These are phyloP conservation scores for Geotrichum citri-aurantii DNA, from an alignment of 1,139 yeast species.

Conservation along the genomic window DNA sequence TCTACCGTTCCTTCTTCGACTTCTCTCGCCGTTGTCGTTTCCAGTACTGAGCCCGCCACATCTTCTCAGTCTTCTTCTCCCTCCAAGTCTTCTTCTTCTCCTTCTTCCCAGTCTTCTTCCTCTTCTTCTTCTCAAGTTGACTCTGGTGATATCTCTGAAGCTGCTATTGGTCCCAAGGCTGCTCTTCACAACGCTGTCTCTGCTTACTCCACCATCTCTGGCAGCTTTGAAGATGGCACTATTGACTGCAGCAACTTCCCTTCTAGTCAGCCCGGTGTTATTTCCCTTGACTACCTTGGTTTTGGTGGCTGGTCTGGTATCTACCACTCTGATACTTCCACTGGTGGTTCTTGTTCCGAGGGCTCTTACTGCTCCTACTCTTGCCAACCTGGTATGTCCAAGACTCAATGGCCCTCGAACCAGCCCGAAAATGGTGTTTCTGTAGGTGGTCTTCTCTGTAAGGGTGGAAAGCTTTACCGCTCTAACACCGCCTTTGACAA, in stretches of 20 bases:
- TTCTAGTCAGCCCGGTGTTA: conserved; percentile 76
- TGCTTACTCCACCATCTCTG: conserved; percentile 49
- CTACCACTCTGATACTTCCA: conserved; percentile 51
- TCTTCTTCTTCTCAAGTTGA: conserved; percentile 32
- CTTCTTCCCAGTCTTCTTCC: conserved; percentile 32
- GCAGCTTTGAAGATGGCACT: conserved; percentile 71
- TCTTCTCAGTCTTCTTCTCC: no score
- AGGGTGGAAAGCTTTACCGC: conserved; percentile 70
- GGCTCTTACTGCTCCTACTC: conserved; percentile 96
- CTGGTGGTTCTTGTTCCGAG: conserved; percentile 63
- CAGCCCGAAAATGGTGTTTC: conserved; percentile 87
- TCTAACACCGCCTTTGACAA: conserved; percentile 55
- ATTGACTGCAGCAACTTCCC: conserved; percentile 76
- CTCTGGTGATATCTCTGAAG: conserved; percentile 26
- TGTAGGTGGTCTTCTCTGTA: conserved; percentile 82
- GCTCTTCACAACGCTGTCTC: conserved; percentile 39
- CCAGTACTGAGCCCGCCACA: conserved; percentile 20
- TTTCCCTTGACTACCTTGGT: conserved; percentile 72
- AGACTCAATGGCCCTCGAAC: conserved; percentile 88
- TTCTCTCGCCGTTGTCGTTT: conserved; percentile 17
- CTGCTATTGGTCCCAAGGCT: conserved; percentile 29
- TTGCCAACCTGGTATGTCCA: conserved; percentile 93
- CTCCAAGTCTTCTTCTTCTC: conserved; percentile 26
- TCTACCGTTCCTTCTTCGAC: conserved; percentile 16
- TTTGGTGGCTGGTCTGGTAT: conserved; percentile 93